Percentiles rank a stretch among this genome's conserved stretches.
These are phyloP conservation scores for Chrysochromulina tobinii DNA, from an alignment of 78 protist genomes.

Conservation along the genomic window DNA sequence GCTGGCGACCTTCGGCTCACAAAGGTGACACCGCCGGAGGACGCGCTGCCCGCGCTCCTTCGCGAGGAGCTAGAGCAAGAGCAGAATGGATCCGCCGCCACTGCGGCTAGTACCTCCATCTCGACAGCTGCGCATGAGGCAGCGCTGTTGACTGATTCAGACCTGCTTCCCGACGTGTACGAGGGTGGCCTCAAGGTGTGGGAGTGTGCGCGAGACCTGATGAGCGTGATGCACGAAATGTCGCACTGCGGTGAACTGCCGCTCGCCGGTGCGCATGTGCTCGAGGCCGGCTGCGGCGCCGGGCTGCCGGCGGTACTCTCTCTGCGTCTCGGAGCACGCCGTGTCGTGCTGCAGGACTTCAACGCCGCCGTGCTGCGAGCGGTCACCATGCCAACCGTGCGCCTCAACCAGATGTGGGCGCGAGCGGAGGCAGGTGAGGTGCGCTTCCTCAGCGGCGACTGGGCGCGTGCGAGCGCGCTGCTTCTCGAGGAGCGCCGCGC, in stretches of 20 bases:
- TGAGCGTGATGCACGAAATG: background rate
- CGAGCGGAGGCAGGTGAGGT: background rate
- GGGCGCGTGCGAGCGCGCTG: background rate
- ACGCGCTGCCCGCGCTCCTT: no score
- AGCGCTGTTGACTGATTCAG: background rate
- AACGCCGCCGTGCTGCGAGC: background rate
- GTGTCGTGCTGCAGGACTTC: background rate
- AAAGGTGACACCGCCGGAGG: no score
- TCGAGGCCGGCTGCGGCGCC: constrained; percentile 13
- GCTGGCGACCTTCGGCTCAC: no score
- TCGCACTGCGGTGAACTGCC: background rate
- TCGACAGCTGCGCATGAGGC: background rate
- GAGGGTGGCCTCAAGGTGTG: constrained; percentile 40
- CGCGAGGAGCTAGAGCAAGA: no score
- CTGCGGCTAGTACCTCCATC: no score
- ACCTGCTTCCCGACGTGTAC: constrained; percentile 2
- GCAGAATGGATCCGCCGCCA: no score
- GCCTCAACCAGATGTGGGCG: background rate
- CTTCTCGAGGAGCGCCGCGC: background rate
- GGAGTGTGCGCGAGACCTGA: constrained; percentile 4
- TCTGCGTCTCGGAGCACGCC: background rate
- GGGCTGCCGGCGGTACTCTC: background rate
- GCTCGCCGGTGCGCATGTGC: background rate
- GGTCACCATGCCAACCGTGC: background rate
- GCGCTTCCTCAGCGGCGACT: background rate